These are phyloP conservation scores for Ramularia endophylla DNA, from an alignment of 2,329 filamentous ascomycete species.

Conservation along the genomic window DNA sequence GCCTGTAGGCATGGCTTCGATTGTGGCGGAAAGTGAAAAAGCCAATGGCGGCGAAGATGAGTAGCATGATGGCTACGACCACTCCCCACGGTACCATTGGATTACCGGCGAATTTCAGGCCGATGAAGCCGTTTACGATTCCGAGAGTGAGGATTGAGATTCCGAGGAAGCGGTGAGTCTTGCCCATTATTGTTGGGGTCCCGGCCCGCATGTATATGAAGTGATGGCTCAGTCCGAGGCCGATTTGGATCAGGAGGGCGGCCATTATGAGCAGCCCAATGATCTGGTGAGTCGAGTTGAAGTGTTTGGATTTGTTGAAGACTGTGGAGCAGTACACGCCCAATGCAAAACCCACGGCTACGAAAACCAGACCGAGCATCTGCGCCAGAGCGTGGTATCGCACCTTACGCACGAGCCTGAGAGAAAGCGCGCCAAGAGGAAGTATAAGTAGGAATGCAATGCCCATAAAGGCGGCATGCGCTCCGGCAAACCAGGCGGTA, in stretches of 20 bases:
- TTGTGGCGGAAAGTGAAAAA: slow-evolving; percentile 12
- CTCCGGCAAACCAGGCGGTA: slow-evolving; percentile 14
- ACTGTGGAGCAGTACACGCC: slow-evolving; percentile 38
- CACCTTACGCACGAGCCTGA: slow-evolving; percentile 36
- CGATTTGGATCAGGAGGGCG: slow-evolving; percentile 31
- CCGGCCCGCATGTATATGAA: slow-evolving; percentile 27
- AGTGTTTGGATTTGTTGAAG: slow-evolving; percentile 38
- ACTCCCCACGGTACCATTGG: slow-evolving; percentile 15
- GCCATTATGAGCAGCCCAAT: slow-evolving; percentile 38
- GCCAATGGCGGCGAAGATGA: slow-evolving; percentile 14
- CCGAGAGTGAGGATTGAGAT: slow-evolving; percentile 50
- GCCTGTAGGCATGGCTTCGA: slow-evolving; percentile 15
- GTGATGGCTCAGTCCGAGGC: slow-evolving; percentile 37
- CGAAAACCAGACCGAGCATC: slow-evolving; percentile 32
- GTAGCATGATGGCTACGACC: slow-evolving; percentile 16
- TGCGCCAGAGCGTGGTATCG: slow-evolving; percentile 39
- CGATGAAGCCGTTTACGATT: slow-evolving; percentile 53
- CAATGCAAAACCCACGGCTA: slow-evolving; percentile 35
- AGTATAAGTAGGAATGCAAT: slow-evolving; percentile 33
- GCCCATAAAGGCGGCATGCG: slow-evolving; percentile 31
- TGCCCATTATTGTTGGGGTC: slow-evolving; percentile 40
- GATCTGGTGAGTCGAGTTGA: slow-evolving; percentile 43
- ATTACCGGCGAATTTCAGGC: slow-evolving; percentile 53
- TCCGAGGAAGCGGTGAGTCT: slow-evolving; percentile 54
- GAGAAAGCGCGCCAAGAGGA: slow-evolving; percentile 31